phyloP scores from a whole-genome alignment of 305 asterid species.

The Solanum chacoense region DNA sequence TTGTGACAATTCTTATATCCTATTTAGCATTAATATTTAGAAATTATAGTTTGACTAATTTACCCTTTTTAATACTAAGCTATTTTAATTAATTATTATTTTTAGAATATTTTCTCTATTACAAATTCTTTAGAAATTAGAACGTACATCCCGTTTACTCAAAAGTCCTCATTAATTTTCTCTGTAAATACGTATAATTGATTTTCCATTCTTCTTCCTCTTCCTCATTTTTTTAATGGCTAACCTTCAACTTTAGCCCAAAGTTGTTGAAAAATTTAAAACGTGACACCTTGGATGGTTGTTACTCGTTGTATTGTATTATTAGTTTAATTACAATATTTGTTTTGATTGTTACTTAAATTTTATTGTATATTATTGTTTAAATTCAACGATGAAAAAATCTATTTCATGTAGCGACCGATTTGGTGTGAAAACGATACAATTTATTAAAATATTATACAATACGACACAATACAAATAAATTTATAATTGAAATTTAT shows the following conservation, averaged over 20 bases:
- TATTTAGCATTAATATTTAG: not conserved
- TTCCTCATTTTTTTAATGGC: not conserved
- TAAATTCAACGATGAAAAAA: fast-evolving
- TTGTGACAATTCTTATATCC: not conserved
- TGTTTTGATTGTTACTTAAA: too few species aligned
- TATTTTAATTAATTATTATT: not conserved
- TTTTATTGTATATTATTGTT: too few species aligned
- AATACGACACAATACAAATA: not conserved
- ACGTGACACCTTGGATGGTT: not conserved
- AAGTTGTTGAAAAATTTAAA: not conserved
- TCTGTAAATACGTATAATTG: not conserved
- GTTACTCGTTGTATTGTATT: too few species aligned
- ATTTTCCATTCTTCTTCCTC: not conserved
- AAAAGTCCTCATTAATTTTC: not conserved
- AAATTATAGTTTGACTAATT: not conserved
- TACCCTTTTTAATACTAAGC: not conserved
- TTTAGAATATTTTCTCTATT: not conserved
- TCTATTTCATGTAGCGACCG: fast-evolving
- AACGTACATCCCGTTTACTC: not conserved
- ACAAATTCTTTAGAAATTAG: not conserved
- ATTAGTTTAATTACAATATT: too few species aligned
- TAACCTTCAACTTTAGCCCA: not conserved
- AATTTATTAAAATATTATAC: fast-evolving
- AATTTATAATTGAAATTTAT: not conserved
- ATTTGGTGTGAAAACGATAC: not conserved